Conservation (phyloP, 345 rosid genomes). For the Nasturtium officinale region DNA sequence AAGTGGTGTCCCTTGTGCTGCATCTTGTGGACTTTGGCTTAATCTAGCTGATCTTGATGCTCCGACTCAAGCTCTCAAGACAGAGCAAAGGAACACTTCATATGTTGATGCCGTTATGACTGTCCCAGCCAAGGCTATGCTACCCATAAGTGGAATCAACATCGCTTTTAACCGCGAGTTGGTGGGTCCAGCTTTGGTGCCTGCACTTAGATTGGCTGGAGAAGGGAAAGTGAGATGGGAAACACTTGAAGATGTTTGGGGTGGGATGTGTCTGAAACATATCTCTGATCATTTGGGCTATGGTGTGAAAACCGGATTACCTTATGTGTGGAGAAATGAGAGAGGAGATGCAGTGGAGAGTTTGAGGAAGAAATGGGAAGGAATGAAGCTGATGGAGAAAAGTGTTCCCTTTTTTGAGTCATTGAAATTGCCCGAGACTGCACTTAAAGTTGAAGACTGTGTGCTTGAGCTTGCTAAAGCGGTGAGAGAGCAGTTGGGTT, state of each 20-base stretch:
- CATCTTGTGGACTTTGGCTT: constrained; percentile 96
- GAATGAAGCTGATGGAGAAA: constrained; percentile 92
- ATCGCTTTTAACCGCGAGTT: constrained; percentile 77
- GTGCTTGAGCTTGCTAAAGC: constrained; percentile 65
- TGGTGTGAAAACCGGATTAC: constrained; percentile 87
- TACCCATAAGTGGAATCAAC: constrained; percentile 91
- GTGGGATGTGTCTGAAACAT: constrained; percentile 87
- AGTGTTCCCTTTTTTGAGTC: constrained; percentile 83
- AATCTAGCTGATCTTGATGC: constrained; percentile 91
- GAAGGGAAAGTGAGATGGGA: constrained; percentile 97
- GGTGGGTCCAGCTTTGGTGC: constrained; percentile 78
- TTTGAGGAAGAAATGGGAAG: constrained; percentile 95
- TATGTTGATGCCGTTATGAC: constrained; percentile 92
- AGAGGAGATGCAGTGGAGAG: constrained; percentile 79
- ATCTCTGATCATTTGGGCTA: constrained; percentile 78
- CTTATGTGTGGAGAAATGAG: constrained; percentile 91
- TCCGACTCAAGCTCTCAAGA: constrained; percentile 93
- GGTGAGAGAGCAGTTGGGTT: constrained; percentile 68
- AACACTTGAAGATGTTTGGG: constrained; percentile 93
- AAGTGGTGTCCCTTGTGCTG: constrained; percentile 75
- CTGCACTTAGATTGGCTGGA: constrained; percentile 70
- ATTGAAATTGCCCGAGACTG: constrained; percentile 56
- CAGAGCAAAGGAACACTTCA: constrained; percentile 62
- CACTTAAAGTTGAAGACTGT: constrained; percentile 67
- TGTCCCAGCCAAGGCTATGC: constrained; percentile 62